Evolutionary conservation across 129 eudicot genomes (phyloP), one percentile per base, ranked within the genome.

Genomic region (Artemisia argyi): DNA sequence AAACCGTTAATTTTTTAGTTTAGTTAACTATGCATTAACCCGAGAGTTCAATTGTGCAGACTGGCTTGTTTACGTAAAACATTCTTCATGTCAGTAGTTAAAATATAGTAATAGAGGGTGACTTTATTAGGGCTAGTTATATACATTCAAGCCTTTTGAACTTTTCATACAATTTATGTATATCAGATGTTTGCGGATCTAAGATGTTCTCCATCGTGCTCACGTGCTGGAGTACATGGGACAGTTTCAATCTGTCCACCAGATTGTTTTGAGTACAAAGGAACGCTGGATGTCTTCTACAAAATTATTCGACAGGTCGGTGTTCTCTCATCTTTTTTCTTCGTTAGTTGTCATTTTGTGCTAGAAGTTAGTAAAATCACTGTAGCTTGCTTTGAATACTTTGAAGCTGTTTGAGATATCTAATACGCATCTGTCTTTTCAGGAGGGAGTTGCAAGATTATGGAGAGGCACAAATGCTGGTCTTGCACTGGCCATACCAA

Each of bases 391-490:
- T 57, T 26, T 49, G 6, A 24, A 8, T 11, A 13, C 19, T 58
- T 18, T 39, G 26, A 35, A 65, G 35, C 53, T 30, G 59, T 63
- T 56, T 20, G 65, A 18, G 32, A 73, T 66, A 44, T 61, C 24
- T 71, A 59, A 60, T 20, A n/a, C 35, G 47, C 13, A 18, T n/a
- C 42, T 4, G 11, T 39, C 2, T 75, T 50, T 73, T 79, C 86
- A 95, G 97, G 99, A 95, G 79, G 99, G 99, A 39, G 52, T 91
- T 68, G 44, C 78, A 26, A 91, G 89, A 68, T 85, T 95, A 39
- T 95, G 99, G 97, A 88, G 99, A 79, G 99, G 99, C 73, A 95
- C 99, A 78, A 86, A 88, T 95, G 99, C 99, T 42, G 97, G 97
- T 61, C 85, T 90, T 69, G 99, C 99, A 44, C 75, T 95, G 68